phyloP scores from a whole-genome alignment of 352 stramenopile species.

The Pythium aristosporum region DNA sequence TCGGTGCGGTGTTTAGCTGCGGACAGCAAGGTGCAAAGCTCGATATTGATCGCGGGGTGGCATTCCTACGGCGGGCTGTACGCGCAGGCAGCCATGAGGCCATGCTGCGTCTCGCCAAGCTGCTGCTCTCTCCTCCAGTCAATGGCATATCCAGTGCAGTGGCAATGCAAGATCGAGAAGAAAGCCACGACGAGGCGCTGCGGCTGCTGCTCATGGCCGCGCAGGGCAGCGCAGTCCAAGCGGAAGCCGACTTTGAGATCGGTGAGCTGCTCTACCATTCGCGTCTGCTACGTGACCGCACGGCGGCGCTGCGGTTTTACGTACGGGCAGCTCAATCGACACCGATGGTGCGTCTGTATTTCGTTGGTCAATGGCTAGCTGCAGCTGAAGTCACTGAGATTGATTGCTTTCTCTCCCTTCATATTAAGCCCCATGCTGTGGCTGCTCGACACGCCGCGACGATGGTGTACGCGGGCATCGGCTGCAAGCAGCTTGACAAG shows the following conservation, averaged over 20 bases:
- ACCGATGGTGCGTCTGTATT: slow-evolving; percentile 2
- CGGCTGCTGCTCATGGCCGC: slow-evolving; percentile 54
- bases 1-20: slow-evolving; percentile 48
- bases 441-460: slow-evolving; percentile 55
- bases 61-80: slow-evolving; percentile 51
- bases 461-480: slow-evolving; percentile 65
- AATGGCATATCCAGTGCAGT: slow-evolving; percentile 13
- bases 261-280: slow-evolving; percentile 61
- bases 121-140: slow-evolving; percentile 27
- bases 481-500: slow-evolving; percentile 43
- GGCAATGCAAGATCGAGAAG: slow-evolving; percentile 49
- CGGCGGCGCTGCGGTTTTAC: slow-evolving; percentile 60
- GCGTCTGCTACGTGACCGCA: slow-evolving; percentile 42
- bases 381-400: neutral
- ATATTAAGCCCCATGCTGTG: slow-evolving; percentile 34
- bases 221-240: slow-evolving; percentile 27
- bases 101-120: slow-evolving; percentile 54
- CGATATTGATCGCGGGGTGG: slow-evolving; percentile 54
- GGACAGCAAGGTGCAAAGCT: slow-evolving; percentile 46
- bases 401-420: slow-evolving; percentile 11
- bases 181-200: slow-evolving; percentile 61
- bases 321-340: slow-evolving; percentile 44
- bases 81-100: slow-evolving; percentile 39
- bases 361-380: neutral
- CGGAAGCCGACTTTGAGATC: slow-evolving; percentile 40